Percentiles rank a stretch among this genome's conserved stretches.
Conservation (phyloP, 163 green algal genomes). For the Coccomyxa subellipsoidea region DNA sequence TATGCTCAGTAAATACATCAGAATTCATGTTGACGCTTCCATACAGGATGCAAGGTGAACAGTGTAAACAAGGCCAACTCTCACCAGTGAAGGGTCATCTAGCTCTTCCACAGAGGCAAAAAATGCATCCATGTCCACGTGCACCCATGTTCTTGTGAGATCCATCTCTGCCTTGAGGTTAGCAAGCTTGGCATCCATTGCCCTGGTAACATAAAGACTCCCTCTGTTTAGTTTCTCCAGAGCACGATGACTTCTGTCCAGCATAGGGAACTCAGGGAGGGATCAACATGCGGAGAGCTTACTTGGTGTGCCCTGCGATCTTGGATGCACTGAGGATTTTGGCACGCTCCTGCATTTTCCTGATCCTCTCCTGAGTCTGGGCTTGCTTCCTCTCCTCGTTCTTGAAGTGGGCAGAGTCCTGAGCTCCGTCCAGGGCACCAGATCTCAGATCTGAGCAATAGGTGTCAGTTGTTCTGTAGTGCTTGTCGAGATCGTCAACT, state of each 20-base stretch:
- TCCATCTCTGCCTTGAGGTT: constrained; percentile 72
- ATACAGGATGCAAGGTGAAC: neutral
- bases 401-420: constrained; percentile 79
- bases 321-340: constrained; percentile 33
- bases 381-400: constrained; percentile 90
- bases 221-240: too few species aligned
- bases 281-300: too few species aligned
- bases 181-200: constrained; percentile 53
- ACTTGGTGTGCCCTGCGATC: constrained; percentile 50
- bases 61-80: neutral
- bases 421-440: too few species aligned
- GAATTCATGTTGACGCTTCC: too few species aligned
- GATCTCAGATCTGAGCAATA: too few species aligned
- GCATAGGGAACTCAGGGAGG: too few species aligned
- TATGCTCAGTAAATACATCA: too few species aligned
- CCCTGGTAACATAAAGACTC: constrained; percentile 21
- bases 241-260: too few species aligned
- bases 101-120: constrained; percentile 80
- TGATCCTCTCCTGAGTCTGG: constrained; percentile 53
- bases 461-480: too few species aligned
- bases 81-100: constrained; percentile 71
- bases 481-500: too few species aligned
- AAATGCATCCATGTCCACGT: constrained; percentile 96
- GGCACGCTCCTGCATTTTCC: constrained; percentile 34
- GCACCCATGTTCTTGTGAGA: constrained; percentile 77